Conservation (phyloP, 306 rosid genomes). For the Quercus aquifolioides region DNA sequence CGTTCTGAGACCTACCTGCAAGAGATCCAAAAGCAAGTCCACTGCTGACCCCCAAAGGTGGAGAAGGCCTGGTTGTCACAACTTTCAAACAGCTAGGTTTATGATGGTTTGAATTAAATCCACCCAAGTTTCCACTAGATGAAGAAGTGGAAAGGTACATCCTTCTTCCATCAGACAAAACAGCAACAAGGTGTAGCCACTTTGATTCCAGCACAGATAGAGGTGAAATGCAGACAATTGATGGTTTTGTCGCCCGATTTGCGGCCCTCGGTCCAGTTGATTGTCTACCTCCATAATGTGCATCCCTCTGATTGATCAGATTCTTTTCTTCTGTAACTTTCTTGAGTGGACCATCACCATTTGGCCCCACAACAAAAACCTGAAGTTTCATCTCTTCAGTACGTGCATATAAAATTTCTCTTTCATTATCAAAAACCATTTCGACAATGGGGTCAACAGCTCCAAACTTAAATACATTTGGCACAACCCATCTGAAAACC, state of each 20-base stretch:
- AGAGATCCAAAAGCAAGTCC: conserved; percentile 91
- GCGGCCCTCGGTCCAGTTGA: conserved; percentile 69
- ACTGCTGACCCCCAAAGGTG: conserved; percentile 86
- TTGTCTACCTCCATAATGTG: conserved; percentile 76
- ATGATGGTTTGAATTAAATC: conserved; percentile 62
- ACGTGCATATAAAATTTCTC: conserved; percentile 77
- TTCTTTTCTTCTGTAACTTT: conserved; percentile 96
- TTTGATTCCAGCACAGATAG: conserved; percentile 90
- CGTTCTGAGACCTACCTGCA: conserved; percentile 78
- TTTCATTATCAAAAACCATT: conserved; percentile 90
- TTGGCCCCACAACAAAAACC: conserved; percentile 69
- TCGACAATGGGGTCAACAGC: conserved; percentile 89
- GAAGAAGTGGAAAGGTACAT: conserved; percentile 93
- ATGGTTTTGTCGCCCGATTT: conserved; percentile 63
- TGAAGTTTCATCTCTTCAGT: conserved; percentile 97
- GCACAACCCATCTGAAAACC: conserved; percentile 92
- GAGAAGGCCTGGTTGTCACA: conserved; percentile 95
- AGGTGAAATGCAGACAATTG: conserved; percentile 86
- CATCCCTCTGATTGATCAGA: conserved; percentile 72
- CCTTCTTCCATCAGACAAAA: conserved; percentile 95
- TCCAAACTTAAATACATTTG: conserved; percentile 94
- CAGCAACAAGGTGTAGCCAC: conserved; percentile 84
- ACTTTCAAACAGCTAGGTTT: conserved; percentile 87
- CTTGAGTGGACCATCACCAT: conserved; percentile 85
- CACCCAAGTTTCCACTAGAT: conserved; percentile 75